phyloP scores from a whole-genome alignment of 1,284 basidiomycete genomes.

The Inonotus hispidus region DNA sequence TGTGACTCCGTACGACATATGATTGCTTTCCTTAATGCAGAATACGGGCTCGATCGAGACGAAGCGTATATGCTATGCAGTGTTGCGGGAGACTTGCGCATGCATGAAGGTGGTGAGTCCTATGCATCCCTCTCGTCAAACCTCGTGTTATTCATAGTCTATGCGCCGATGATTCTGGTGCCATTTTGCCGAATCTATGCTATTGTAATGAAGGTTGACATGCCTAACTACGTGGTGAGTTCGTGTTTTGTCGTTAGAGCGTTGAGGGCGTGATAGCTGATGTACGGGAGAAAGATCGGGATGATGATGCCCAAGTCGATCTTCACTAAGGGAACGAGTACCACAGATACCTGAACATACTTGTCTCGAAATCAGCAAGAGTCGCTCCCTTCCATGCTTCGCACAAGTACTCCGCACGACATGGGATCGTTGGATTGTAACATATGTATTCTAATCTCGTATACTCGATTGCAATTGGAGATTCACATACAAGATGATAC shows the following conservation, averaged over 20 bases:
- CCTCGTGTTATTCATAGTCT: not conserved
- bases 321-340: constrained; percentile 4
- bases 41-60: constrained; percentile 36
- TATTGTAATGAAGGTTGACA: constrained; percentile 42
- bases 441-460: too few relatives aligned
- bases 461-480: too few relatives aligned
- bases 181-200: not conserved
- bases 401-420: too few relatives aligned
- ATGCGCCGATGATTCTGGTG: not conserved
- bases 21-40: constrained; percentile 44
- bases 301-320: constrained; percentile 30
- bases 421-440: too few relatives aligned
- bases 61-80: constrained; percentile 61
- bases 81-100: constrained; percentile 50
- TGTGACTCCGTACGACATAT: constrained; percentile 50
- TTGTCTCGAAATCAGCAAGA: too few relatives aligned
- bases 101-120: constrained; percentile 53
- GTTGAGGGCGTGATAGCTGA: not conserved
- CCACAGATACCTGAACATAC: too few relatives aligned
- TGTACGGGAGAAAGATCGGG: constrained; percentile 23
- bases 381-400: too few relatives aligned
- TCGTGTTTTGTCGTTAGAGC: not conserved
- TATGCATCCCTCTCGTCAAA: not conserved
- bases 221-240: constrained; percentile 60
- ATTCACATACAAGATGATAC: too few relatives aligned